phyloP scores from a whole-genome alignment of 1,284 basidiomycete species.

The Austroboletus novae-zelandiae region DNA sequence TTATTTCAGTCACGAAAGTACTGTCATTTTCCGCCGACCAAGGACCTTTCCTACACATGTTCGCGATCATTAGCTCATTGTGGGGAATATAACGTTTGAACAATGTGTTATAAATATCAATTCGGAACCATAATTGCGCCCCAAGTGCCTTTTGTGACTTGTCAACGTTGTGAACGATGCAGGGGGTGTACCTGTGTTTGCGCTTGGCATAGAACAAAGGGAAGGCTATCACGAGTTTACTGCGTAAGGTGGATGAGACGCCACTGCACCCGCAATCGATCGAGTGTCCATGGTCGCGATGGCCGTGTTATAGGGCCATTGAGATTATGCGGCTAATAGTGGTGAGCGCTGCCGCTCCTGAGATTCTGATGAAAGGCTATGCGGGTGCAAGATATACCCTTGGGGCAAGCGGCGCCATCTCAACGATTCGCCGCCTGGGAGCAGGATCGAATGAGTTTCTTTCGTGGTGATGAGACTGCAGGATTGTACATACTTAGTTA shows the following conservation, averaged over 20 bases:
- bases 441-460: not conserved
- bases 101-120: conserved; percentile 2
- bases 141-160: conserved; percentile 11
- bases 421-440: conserved; percentile 1
- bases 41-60: conserved; percentile 16
- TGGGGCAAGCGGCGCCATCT: conserved; percentile 1
- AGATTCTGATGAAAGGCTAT: conserved; percentile 4
- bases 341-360: not conserved
- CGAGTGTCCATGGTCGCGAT: not conserved
- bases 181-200: conserved; percentile 9
- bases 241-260: not conserved
- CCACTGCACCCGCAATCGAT: not conserved
- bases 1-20: not conserved
- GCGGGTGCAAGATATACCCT: not conserved
- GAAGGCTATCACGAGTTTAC: not conserved
- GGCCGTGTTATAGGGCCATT: not conserved
- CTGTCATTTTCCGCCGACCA: not conserved
- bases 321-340: not conserved
- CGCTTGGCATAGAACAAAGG: not conserved
- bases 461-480: not conserved
- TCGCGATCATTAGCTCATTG: conserved; percentile 21
- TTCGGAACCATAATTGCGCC: conserved; percentile 21
- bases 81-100: conserved; percentile 25
- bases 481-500: not conserved
- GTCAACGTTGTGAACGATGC: not conserved